phyloP scores from a whole-genome alignment of 2,329 filamentous ascomycete genomes.

The Scortechinia acanthostroma region DNA sequence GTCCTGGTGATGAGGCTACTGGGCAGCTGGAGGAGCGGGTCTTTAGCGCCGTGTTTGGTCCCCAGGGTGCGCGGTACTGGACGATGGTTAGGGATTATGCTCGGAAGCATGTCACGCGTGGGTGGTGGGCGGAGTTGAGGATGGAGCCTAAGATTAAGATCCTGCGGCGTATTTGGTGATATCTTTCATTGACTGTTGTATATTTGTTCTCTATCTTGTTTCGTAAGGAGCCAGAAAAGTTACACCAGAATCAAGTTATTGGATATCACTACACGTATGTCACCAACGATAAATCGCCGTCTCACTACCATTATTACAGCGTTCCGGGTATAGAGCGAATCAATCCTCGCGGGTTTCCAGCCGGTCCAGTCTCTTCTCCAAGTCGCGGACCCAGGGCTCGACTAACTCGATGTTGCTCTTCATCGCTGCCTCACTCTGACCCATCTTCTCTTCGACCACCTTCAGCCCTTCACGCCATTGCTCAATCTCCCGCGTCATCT shows the following conservation, averaged over 20 bases:
- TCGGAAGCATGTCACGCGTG: background rate
- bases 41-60: background rate
- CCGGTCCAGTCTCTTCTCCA: slow-evolving; percentile 42
- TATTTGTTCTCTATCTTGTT: no score
- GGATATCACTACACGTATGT: no score
- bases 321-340: no score
- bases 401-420: slow-evolving; percentile 48
- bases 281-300: no score
- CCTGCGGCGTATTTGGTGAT: background rate
- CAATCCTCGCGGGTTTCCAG: slow-evolving; percentile 12
- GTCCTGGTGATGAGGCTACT: background rate
- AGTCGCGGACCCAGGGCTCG: slow-evolving; percentile 48
- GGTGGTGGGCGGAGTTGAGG: slow-evolving; percentile 1
- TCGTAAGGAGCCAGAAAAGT: no score
- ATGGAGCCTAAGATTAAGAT: slow-evolving; percentile 1
- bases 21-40: background rate
- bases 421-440: slow-evolving; percentile 40
- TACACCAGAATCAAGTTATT: no score
- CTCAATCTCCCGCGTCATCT: slow-evolving; percentile 48
- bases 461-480: slow-evolving; percentile 49
- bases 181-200: no score
- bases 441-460: slow-evolving; percentile 45
- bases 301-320: no score
- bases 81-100: background rate
- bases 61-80: background rate